Evolutionary conservation across 495 filamentous ascomycete genomes (phyloP).

Genomic region (Xanthoparmelia taractica): DNA sequence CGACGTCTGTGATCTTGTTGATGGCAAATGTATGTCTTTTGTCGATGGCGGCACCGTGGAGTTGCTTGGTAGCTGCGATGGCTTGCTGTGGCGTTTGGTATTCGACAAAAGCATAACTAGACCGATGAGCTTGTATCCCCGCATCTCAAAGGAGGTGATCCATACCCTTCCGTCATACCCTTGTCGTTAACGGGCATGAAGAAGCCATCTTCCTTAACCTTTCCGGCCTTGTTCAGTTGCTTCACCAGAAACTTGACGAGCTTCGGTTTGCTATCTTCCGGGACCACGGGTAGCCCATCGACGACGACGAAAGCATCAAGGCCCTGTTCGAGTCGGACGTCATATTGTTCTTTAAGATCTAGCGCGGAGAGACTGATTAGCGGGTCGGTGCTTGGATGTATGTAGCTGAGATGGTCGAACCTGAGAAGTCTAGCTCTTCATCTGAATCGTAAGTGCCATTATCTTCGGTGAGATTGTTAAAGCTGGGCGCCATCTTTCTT

Average conservation of each 20-base stretch:
- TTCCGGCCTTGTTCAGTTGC: constrained; percentile 78
- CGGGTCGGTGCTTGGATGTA: constrained; percentile 3
- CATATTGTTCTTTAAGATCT: constrained; percentile 87
- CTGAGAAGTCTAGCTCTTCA: constrained; percentile 87
- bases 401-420: constrained; percentile 37
- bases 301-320: constrained; percentile 92
- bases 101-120: constrained; percentile 89
- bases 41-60: constrained; percentile 78
- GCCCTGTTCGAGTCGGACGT: constrained; percentile 91
- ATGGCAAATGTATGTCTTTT: constrained; percentile 90
- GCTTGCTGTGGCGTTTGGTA: constrained; percentile 91
- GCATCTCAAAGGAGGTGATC: constrained; percentile 5
- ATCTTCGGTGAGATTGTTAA: constrained; percentile 65
- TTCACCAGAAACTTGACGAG: constrained; percentile 89
- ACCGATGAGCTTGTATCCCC: constrained; percentile 17
- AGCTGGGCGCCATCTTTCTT: constrained; percentile 62
- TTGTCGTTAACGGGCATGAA: constrained; percentile 87
- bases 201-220: constrained; percentile 74
- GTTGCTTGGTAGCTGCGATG: constrained; percentile 72
- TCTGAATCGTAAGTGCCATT: constrained; percentile 79
- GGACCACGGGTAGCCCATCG: constrained; percentile 83
- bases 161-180: constrained; percentile 72
- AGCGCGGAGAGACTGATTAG: constrained; percentile 29
- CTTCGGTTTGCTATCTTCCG: constrained; percentile 76
- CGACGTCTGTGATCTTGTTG: constrained; percentile 97